Percentiles rank a stretch among this genome's conserved stretches.
These are phyloP conservation scores for Pseudocercospora vitis DNA, from an alignment of 2,329 filamentous ascomycete species.

Conservation along the genomic window DNA sequence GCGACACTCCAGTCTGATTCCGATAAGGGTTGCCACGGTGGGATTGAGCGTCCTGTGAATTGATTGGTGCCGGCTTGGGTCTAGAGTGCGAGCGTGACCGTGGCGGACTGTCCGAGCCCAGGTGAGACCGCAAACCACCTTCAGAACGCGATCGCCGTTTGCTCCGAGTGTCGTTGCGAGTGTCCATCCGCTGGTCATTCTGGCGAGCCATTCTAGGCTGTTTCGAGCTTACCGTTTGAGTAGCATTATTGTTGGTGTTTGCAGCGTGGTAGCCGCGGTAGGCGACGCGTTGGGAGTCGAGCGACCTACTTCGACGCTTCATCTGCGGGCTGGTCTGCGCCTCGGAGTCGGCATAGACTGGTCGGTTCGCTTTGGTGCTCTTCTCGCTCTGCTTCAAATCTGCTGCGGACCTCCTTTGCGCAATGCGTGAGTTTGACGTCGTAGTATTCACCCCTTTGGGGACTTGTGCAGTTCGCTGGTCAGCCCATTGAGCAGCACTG, in stretches of 20 bases:
- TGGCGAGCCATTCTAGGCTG: no score
- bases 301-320: background rate
- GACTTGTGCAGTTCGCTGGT: background rate
- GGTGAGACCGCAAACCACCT: background rate
- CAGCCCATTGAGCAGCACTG: no score
- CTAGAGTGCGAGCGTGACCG: background rate
- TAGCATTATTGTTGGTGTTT: no score
- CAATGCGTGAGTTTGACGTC: background rate
- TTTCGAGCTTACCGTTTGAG: no score
- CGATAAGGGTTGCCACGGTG: background rate
- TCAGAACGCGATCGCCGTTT: background rate
- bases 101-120: background rate
- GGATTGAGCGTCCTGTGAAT: background rate
- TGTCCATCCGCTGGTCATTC: no score
- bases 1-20: background rate
- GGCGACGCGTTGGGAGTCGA: background rate
- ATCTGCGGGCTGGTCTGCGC: background rate
- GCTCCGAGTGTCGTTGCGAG: background rate
- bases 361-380: background rate
- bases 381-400: background rate
- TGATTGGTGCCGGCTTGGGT: background rate
- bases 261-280: background rate
- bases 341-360: conserved; percentile 1
- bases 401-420: background rate
- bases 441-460: background rate